Percentiles rank a stretch among this genome's conserved stretches.
These are phyloP conservation scores for Rhizopogon vulgaris DNA, from an alignment of 768 basidiomycete genomes.

Conservation along the genomic window DNA sequence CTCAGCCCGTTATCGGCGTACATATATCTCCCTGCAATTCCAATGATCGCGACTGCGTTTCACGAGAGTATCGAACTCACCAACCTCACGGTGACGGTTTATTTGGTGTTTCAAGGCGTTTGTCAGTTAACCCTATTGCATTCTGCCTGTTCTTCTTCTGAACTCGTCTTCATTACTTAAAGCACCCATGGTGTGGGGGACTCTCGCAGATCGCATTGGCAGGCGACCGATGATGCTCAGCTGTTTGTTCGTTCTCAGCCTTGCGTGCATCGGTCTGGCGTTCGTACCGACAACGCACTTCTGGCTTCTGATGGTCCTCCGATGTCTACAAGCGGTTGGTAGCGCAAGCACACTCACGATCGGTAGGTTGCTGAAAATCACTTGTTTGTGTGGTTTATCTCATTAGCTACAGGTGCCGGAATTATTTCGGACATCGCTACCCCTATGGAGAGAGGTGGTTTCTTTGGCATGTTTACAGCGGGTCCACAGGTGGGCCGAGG, in stretches of 20 bases:
- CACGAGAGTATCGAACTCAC: constrained; percentile 60
- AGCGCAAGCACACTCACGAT: constrained; percentile 69
- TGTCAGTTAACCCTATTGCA: constrained; percentile 1
- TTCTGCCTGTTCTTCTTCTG: not conserved
- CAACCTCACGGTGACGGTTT: constrained; percentile 66
- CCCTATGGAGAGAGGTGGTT: constrained; percentile 62
- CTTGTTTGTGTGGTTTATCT: not conserved
- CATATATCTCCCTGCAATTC: constrained; percentile 75
- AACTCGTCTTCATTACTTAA: not conserved
- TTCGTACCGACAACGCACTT: constrained; percentile 47
- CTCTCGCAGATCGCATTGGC: constrained; percentile 56
- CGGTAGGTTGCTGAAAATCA: constrained; percentile 29
- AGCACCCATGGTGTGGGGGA: constrained; percentile 53
- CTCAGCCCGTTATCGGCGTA: constrained; percentile 60
- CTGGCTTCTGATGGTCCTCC: constrained; percentile 70
- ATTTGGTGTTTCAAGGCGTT: constrained; percentile 38
- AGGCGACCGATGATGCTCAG: constrained; percentile 51
- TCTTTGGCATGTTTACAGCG: constrained; percentile 56
- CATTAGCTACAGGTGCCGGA: constrained; percentile 45
- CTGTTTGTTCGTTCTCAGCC: constrained; percentile 52
- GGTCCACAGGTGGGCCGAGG: constrained; percentile 47
- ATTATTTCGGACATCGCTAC: constrained; percentile 69
- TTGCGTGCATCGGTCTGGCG: constrained; percentile 56
- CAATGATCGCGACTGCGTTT: constrained; percentile 49
- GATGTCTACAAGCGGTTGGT: constrained; percentile 68